Conservation (phyloP, 164 flowering plant genomes). For the Protea cynaroides region DNA sequence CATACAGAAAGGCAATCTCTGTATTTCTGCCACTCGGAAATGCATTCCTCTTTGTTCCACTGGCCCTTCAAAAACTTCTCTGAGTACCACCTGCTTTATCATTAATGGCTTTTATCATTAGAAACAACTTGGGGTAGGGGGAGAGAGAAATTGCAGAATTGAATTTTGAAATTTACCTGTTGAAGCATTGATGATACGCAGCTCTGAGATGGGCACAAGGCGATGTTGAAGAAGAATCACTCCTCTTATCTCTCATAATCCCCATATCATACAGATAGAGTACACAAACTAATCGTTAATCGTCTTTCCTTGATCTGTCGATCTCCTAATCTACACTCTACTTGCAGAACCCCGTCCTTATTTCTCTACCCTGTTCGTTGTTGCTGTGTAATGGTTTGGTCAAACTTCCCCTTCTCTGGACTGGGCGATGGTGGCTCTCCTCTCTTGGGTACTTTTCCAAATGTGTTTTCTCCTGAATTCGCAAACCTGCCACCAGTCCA, state of each 20-base stretch:
- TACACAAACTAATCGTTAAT: no score
- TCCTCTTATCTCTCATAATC: conserved; percentile 23
- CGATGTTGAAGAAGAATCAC: conserved; percentile 39
- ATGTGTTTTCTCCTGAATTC: no score
- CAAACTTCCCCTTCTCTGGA: no score
- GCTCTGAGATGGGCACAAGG: conserved; percentile 76
- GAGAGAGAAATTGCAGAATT: no score
- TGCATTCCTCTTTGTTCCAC: conserved; percentile 82
- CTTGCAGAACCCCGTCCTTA: neutral
- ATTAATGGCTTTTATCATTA: neutral
- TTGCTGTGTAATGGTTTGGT: no score
- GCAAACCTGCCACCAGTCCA: no score
- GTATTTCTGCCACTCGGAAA: conserved; percentile 75
- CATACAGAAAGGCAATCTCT: conserved; percentile 76
- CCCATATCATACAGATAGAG: conserved; percentile 28
- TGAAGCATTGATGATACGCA: conserved; percentile 81
- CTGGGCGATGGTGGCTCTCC: no score
- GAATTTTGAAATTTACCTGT: conserved; percentile 42
- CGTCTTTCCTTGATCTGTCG: no score
- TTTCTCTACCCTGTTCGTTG: no score
- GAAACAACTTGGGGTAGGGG: neutral
- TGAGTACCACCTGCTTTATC: conserved; percentile 62
- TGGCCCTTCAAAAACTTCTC: conserved; percentile 85
- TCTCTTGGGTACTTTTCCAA: no score
- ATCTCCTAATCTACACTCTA: no score